Base-by-base conservation (phyloP, 1,284 basidiomycete genomes). In the Fomitiporia mediterranea region DNA sequence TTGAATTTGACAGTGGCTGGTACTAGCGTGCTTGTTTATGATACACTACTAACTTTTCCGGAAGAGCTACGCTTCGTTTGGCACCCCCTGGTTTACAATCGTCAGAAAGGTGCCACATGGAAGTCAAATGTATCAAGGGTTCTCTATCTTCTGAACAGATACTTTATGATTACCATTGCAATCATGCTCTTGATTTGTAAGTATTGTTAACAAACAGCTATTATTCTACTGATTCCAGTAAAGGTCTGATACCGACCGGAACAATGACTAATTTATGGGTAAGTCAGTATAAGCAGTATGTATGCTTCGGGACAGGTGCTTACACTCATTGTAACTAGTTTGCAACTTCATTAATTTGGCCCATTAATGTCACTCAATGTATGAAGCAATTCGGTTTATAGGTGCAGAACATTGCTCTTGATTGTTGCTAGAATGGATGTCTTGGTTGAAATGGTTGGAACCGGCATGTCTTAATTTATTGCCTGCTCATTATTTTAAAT, bases 11-110 rank as follows among this genome's bases (percentile, higher is more conserved):
- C 23, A 55, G 53, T 55, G 17, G 32, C 47, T n/a, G 53, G 53
- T 3, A 9, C 50, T 9, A 39, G 28, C 13, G 35, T 55, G n/a
- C 43, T 55, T 40, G 23, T 55, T 8, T 55, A 55, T 46, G 53
- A 55, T 42, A 37, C 53, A 15, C 35, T 48, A 19, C 34, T 55
- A 13, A 49, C 53, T 17, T 55, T 50, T 21, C 25, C 28, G 5
- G 47, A 55, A 32, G 53, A 55, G 35, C 44, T 55, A 8, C 5
- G 17, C 3, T 55, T 55, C 35, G 30, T 55, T 15, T 55, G 53
- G 53, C 23, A 3, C 17, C 39, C 44, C 2, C 19, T 50, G 1
- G 5, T 50, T 5, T 9, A 27, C 21, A 49, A 28, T n/a, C 25
- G 13, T 28, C 17, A n/a, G 1, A 17, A 21, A 21, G 23, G 32